These are phyloP conservation scores for Salix viminalis DNA, from an alignment of 345 rosid species.

Conservation along the genomic window DNA sequence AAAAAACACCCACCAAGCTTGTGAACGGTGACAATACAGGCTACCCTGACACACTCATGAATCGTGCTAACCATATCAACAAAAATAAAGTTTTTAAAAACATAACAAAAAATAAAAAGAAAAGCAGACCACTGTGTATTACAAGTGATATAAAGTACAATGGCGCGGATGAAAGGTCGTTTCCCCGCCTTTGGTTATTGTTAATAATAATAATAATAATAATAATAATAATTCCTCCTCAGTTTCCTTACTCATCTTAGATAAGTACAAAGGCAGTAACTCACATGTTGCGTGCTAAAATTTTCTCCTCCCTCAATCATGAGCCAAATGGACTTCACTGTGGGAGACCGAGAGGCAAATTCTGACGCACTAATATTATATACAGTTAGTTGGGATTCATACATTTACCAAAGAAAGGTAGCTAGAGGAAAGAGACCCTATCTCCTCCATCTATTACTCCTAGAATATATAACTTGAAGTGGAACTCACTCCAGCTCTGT, in stretches of 20 bases:
- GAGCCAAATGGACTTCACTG: not conserved
- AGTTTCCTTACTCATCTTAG: not conserved
- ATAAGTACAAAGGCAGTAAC: not conserved
- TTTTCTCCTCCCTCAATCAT: not conserved
- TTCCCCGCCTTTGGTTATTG: too few relatives aligned
- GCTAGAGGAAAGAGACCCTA: not conserved
- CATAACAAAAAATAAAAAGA: too few relatives aligned
- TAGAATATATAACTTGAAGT: not conserved
- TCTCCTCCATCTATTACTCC: not conserved
- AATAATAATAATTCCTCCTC: not conserved
- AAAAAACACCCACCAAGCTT: too few relatives aligned
- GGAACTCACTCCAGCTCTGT: not conserved
- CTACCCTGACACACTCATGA: too few relatives aligned
- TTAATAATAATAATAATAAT: too few relatives aligned
- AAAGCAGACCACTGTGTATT: too few relatives aligned
- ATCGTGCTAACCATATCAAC: rapidly evolving
- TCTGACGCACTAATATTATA: not conserved
- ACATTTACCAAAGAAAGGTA: not conserved
- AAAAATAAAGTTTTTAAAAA: too few relatives aligned
- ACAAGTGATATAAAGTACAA: too few relatives aligned
- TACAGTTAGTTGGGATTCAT: not conserved
- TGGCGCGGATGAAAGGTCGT: too few relatives aligned
- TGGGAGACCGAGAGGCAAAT: not conserved
- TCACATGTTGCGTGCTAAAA: not conserved
- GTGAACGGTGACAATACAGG: rapidly evolving